Base-by-base conservation (phyloP, 768 basidiomycete species). In the Amanita fuliginea region DNA sequence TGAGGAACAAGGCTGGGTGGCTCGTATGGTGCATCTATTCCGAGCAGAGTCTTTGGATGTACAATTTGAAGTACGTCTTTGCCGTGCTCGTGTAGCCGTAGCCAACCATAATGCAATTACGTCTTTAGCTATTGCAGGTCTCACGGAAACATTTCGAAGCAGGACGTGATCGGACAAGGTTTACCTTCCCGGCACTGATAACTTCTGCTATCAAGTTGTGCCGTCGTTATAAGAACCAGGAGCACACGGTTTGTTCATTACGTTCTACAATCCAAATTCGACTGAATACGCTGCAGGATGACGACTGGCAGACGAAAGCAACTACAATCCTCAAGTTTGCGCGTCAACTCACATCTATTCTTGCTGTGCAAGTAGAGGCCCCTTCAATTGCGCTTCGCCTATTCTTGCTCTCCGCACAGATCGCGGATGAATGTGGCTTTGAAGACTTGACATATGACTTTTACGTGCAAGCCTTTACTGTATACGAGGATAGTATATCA, bases 1-100 rank as follows among this genome's bases (percentile, higher is more conserved):
- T 0, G 96, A 99, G 64, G 96, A 99, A 64, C 96, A 99, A 59
- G 96, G 96, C 0, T 99, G 96, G 96, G 81, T 97, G 13, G 95
- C 96, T 35, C 72, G 95, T 54, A 97, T 98, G 90, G 87, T 98
- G 2, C 96, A 99, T 70, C 64, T 98, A 28, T 96, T 98, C 79
- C 72, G 83, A 18, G 77, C 89, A 0, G 91, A 96, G 45, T 86
- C 88, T 22, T 63, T 97, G 55, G 86, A 78, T 56, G 78, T 83
- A 11, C 96, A 99, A 59, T 95, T 92, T 55, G 85, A 93, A 76
- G 94, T 89, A 52, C 22, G 80, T 62, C 26, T 28, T 42, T 10
- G 46, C 34, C 18, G n/a, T 50, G 11, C 21, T 24, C 8, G 26
- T 24, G 47, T 37, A 40, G 16, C 19, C 8, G 10, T 18, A 13